These are phyloP conservation scores for Phytophthora megakarya DNA, from an alignment of 352 stramenopile species.

Conservation along the genomic window DNA sequence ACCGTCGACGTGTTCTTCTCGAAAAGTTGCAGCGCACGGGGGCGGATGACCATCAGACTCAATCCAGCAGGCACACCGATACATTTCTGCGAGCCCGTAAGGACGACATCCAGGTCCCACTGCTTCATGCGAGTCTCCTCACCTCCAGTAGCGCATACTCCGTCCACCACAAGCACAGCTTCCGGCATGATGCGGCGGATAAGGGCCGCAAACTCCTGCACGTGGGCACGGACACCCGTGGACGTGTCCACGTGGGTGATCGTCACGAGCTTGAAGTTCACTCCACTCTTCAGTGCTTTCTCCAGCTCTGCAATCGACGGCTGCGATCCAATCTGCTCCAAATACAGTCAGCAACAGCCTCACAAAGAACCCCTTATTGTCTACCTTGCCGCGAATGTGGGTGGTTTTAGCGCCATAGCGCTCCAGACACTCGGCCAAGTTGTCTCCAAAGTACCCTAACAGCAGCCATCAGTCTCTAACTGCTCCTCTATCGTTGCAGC, in stretches of 20 bases:
- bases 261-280: constrained; percentile 66
- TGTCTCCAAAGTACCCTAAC: constrained; percentile 79
- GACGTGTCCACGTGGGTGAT: constrained; percentile 85
- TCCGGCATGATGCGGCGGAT: constrained; percentile 67
- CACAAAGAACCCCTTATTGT: not conserved
- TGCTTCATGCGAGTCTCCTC: constrained; percentile 83
- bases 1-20: constrained; percentile 56
- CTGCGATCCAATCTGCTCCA: constrained; percentile 54
- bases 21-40: constrained; percentile 67
- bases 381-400: constrained; percentile 57
- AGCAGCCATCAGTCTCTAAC: not conserved
- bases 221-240: constrained; percentile 65
- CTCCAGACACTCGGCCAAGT: constrained; percentile 67
- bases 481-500: not conserved
- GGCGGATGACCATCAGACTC: constrained; percentile 68
- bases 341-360: not conserved
- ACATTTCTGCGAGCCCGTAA: constrained; percentile 83
- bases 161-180: constrained; percentile 70
- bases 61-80: constrained; percentile 71
- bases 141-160: constrained; percentile 70
- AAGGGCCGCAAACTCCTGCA: constrained; percentile 58
- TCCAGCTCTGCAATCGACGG: constrained; percentile 55
- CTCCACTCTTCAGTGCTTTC: constrained; percentile 42
- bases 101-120: constrained; percentile 80
- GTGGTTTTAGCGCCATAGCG: constrained; percentile 71